Evolutionary conservation across 129 eudicot species (phyloP).

Genomic region (Deinandra increscens): DNA sequence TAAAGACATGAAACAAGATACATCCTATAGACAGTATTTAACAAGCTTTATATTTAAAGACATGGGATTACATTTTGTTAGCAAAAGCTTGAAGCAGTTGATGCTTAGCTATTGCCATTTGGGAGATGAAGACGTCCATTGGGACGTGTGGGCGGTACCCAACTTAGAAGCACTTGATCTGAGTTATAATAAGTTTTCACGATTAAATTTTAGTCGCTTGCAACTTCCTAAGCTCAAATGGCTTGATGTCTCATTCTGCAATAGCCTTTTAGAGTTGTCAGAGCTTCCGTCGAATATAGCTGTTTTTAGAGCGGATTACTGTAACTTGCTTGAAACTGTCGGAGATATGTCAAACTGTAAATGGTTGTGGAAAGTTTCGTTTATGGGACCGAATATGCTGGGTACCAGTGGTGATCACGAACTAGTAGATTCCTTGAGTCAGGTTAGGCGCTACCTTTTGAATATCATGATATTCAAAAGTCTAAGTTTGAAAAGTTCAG

Average conservation of each 20-base stretch:
- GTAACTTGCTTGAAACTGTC: slow-evolving; percentile 5
- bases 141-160: neutral
- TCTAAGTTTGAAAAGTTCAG: no score
- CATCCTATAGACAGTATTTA: neutral
- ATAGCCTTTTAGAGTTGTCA: neutral
- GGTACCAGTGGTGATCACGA: neutral
- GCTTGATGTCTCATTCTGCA: neutral
- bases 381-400: neutral
- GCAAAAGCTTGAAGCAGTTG: neutral
- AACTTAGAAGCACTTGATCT: slow-evolving; percentile 10
- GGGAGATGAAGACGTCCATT: slow-evolving; percentile 3
- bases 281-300: neutral
- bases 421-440: slow-evolving; percentile 6
- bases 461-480: no score
- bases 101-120: neutral
- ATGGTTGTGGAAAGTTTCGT: slow-evolving; percentile 19
- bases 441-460: slow-evolving; percentile 7
- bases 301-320: neutral
- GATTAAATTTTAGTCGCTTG: neutral
- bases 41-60: neutral
- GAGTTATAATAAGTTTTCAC: neutral
- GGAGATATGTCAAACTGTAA: slow-evolving; percentile 23
- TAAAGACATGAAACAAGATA: neutral
- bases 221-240: neutral
- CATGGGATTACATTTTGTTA: neutral